These are phyloP conservation scores for Thinopyrum elongatum DNA, from an alignment of 176 grass and related monocot genomes.

Conservation along the genomic window DNA sequence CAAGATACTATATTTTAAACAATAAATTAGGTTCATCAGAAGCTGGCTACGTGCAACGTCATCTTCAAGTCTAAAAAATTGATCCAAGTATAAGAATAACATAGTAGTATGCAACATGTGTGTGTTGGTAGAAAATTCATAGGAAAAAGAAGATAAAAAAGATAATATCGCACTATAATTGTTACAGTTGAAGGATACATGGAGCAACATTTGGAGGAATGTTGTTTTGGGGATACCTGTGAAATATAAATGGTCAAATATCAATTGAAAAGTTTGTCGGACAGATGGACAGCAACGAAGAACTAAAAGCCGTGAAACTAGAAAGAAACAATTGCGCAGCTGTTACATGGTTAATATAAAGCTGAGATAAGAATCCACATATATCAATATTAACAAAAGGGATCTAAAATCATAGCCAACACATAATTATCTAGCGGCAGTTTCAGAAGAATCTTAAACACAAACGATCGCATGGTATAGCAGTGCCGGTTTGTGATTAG, in stretches of 20 bases:
- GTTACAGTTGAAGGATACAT: slow-evolving; percentile 85
- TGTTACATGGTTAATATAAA: background rate
- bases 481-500: slow-evolving; percentile 5
- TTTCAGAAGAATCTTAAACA: slow-evolving; percentile 4
- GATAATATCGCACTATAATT: slow-evolving; percentile 23
- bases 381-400: background rate
- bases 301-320: slow-evolving; percentile 5
- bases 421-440: background rate
- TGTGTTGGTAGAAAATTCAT: background rate
- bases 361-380: background rate
- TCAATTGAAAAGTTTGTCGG: background rate
- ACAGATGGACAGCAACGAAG: background rate
- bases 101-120: background rate
- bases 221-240: slow-evolving; percentile 88
- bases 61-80: background rate
- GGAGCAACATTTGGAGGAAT: slow-evolving; percentile 55
- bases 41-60: background rate
- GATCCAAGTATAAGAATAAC: background rate
- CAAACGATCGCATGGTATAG: background rate
- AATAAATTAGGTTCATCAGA: background rate
- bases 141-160: background rate
- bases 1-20: slow-evolving; percentile 1
- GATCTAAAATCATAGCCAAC: background rate
- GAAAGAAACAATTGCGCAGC: background rate
- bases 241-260: slow-evolving; percentile 32